These are phyloP conservation scores for Lactarius quietus DNA, from an alignment of 768 basidiomycete species.

Conservation along the genomic window DNA sequence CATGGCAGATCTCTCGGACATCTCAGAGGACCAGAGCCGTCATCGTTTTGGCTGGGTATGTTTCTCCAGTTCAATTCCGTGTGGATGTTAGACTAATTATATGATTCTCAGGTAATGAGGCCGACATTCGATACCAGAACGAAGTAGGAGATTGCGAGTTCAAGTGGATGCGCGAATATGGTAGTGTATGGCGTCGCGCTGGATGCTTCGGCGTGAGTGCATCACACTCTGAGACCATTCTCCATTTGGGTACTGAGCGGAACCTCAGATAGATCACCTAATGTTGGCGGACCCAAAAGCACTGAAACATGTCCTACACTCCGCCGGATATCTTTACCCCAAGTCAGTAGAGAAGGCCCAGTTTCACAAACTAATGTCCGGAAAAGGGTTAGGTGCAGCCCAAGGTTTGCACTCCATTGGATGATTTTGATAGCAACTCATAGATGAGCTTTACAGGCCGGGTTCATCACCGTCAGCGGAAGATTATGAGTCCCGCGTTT, in stretches of 20 bases:
- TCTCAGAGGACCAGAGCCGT: too few relatives aligned
- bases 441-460: conserved; percentile 12
- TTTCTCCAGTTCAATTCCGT: background rate
- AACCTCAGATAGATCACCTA: too few relatives aligned
- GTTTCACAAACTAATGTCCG: conserved; percentile 19
- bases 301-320: too few relatives aligned
- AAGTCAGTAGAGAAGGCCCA: conserved; percentile 17
- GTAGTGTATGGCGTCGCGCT: too few relatives aligned
- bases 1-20: too few relatives aligned
- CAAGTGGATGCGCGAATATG: conserved; percentile 27
- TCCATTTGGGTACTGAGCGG: conserved; percentile 6
- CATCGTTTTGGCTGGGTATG: too few relatives aligned
- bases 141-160: conserved; percentile 28
- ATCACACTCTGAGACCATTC: background rate
- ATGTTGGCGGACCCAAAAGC: too few relatives aligned
- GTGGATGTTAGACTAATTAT: background rate
- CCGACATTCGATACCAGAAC: background rate
- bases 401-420: conserved; percentile 20
- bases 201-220: conserved; percentile 27
- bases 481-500: too few relatives aligned
- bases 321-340: too few relatives aligned
- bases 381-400: conserved; percentile 24
- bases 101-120: background rate
- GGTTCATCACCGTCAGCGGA: conserved; percentile 28
- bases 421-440: background rate